These are phyloP conservation scores for Umbelopsis vinacea DNA, from an alignment of 192 early-diverging fungal genomes.

Conservation along the genomic window DNA sequence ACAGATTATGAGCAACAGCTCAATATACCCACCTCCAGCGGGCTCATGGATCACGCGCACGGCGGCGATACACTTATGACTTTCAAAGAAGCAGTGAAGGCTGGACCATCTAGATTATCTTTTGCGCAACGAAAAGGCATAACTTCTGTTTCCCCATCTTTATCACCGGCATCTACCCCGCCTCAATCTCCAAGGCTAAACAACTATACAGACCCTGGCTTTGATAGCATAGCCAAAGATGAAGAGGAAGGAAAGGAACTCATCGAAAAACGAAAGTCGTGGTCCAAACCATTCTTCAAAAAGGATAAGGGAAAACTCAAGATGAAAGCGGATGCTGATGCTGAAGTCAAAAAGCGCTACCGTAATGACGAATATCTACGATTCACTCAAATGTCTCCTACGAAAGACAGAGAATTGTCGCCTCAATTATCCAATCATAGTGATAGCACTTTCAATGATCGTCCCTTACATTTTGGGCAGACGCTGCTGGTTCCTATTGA, in stretches of 20 bases:
- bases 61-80: background rate
- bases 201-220: background rate
- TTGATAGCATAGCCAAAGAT: background rate
- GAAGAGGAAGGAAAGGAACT: conserved; percentile 4
- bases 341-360: background rate
- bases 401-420: background rate
- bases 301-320: conserved; percentile 13
- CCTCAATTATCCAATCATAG: background rate
- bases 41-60: background rate
- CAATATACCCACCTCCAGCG: background rate
- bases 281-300: conserved; percentile 6
- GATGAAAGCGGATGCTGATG: background rate
- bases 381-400: background rate
- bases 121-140: background rate
- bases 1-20: background rate
- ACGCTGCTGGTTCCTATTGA: background rate
- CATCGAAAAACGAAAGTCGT: background rate
- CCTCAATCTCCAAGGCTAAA: background rate
- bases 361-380: background rate
- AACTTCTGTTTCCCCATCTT: background rate
- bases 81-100: background rate
- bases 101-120: background rate
- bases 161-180: conserved; percentile 6
- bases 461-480: background rate
- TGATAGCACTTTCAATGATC: background rate